These are phyloP conservation scores for Ormosia emarginata DNA, from an alignment of 306 rosid genomes.

Conservation along the genomic window DNA sequence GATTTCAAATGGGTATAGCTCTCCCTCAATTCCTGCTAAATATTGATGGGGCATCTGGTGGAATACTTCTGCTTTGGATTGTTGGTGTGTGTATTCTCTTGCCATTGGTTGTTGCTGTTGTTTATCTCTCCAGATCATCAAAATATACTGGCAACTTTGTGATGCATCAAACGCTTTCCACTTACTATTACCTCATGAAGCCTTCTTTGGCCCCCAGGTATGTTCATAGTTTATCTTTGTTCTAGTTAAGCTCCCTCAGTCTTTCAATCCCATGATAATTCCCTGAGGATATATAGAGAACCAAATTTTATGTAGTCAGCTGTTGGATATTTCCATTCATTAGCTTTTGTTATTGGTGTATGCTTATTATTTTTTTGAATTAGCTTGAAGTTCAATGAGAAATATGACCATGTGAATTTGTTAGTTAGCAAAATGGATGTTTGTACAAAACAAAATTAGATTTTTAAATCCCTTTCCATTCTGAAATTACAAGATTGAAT, in stretches of 20 bases:
- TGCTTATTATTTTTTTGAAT: background rate
- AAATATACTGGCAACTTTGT: conserved; percentile 96
- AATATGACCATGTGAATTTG: background rate
- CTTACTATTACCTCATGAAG: conserved; percentile 87
- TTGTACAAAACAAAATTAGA: background rate
- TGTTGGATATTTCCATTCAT: background rate
- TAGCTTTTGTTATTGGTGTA: background rate
- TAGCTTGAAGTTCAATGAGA: conserved; percentile 10
- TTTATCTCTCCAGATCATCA: conserved; percentile 92
- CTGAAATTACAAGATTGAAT: background rate
- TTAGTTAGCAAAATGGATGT: background rate
- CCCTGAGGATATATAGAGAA: background rate
- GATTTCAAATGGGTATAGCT: conserved; percentile 99
- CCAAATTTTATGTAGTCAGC: background rate
- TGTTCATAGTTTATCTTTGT: background rate
- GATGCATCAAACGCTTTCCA: conserved; percentile 92
- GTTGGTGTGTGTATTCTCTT: conserved; percentile 95
- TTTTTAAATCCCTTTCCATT: background rate
- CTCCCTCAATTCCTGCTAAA: conserved; percentile 90
- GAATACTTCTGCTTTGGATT: conserved; percentile 91
- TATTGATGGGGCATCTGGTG: conserved; percentile 90
- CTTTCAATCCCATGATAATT: background rate
- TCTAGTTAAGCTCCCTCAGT: background rate
- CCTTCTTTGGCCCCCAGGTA: conserved; percentile 98
- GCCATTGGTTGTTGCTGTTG: conserved; percentile 91